phyloP scores from a whole-genome alignment of 179 eudicot genomes.

The Spergularia azorica region DNA sequence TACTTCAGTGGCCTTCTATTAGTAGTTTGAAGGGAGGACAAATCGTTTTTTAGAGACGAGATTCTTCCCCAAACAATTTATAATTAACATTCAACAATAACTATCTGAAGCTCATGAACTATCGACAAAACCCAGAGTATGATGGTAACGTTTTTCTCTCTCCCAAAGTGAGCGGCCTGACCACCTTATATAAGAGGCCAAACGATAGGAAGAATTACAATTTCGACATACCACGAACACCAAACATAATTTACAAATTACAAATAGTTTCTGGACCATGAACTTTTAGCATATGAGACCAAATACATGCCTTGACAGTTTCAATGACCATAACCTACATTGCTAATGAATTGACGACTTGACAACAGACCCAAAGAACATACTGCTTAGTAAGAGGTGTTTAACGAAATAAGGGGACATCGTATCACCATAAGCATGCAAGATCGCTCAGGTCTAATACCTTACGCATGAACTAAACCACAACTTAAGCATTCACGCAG shows the following conservation, averaged over 20 bases:
- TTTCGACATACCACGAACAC: not conserved
- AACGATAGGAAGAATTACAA: not conserved
- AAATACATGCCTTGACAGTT: conserved; percentile 9
- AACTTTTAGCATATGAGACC: conserved; percentile 10
- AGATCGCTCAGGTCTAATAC: not conserved
- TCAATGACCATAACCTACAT: conserved; percentile 1
- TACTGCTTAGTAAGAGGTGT: not conserved
- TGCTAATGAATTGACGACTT: not conserved
- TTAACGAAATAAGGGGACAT: not conserved
- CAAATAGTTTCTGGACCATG: conserved; percentile 11
- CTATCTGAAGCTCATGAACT: not conserved
- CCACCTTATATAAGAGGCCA: not conserved
- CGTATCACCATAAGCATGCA: not conserved
- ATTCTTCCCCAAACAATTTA: not conserved
- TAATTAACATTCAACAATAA: not conserved
- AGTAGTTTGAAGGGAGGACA: not conserved
- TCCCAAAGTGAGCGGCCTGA: not conserved
- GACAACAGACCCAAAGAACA: conserved; percentile 1
- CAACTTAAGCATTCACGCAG: not conserved
- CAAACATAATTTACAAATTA: not conserved
- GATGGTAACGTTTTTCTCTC: not conserved
- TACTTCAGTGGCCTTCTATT: not conserved
- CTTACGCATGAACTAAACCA: not conserved
- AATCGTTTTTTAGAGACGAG: not conserved
- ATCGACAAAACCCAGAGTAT: not conserved